phyloP scores from a whole-genome alignment of 2,329 filamentous ascomycete species.

The Endothia cerciana region DNA sequence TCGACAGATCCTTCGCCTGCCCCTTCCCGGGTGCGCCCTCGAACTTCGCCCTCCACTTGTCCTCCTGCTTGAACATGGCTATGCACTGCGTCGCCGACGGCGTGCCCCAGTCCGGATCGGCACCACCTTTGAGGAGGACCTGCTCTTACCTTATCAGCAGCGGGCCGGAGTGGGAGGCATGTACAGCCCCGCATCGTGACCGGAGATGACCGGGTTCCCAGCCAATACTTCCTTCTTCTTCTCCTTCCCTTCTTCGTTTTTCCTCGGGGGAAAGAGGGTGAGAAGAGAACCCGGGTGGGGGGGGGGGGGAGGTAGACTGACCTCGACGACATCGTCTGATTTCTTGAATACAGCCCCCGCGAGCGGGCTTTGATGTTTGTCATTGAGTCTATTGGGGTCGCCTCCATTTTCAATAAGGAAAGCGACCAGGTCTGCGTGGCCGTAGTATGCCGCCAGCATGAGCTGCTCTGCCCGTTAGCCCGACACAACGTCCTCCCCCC shows the following conservation, averaged over 20 bases:
- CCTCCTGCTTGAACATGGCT: slow-evolving; percentile 56
- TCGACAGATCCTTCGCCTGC: slow-evolving; percentile 37
- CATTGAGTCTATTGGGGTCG: slow-evolving; percentile 70
- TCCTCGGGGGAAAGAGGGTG: neutral
- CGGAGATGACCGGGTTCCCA: neutral
- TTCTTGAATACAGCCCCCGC: slow-evolving; percentile 76
- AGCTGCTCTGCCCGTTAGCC: slow-evolving; percentile 47
- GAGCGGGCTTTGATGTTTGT: slow-evolving; percentile 68
- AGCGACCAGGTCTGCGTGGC: slow-evolving; percentile 62
- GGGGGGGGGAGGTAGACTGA: slow-evolving; percentile 34
- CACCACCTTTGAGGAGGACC: slow-evolving; percentile 55
- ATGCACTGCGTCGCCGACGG: slow-evolving; percentile 55
- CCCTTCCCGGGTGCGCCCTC: slow-evolving; percentile 52
- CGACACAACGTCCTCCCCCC: neutral
- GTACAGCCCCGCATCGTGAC: neutral
- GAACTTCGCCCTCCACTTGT: slow-evolving; percentile 54
- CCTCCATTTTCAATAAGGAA: slow-evolving; percentile 65
- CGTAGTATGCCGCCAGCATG: slow-evolving; percentile 75
- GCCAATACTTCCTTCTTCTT: neutral
- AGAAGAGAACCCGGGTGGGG: neutral
- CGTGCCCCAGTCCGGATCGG: slow-evolving; percentile 56
- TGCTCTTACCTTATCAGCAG: slow-evolving; percentile 30
- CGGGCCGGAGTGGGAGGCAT: slow-evolving; percentile 15
- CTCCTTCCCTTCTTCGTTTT: neutral
- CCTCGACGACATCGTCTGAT: slow-evolving; percentile 65